A percentile compares a stretch with the other conserved stretches of the same genome.
Evolutionary conservation across 768 basidiomycete species (phyloP).

Genomic region (Exidia glandulosa): DNA sequence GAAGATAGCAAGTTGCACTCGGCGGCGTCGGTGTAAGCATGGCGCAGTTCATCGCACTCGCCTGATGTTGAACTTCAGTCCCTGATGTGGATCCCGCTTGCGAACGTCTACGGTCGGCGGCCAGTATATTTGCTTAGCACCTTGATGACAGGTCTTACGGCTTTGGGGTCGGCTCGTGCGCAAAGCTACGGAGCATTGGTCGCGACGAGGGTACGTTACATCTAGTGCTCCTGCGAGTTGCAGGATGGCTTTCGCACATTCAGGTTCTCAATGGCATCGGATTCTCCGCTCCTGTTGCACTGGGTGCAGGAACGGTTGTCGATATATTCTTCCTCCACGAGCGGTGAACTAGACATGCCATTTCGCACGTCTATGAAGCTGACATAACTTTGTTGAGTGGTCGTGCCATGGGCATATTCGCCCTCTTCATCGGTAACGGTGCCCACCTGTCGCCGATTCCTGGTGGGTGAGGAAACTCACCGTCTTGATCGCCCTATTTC

Average conservation of each 20-base stretch:
- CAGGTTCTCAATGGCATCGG: conserved; percentile 24
- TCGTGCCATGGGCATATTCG: conserved; percentile 33
- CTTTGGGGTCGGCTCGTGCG: neutral
- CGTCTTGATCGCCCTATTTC: neutral
- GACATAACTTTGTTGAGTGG: conserved; percentile 14
- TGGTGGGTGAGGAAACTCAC: conserved; percentile 12
- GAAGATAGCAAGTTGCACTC: neutral
- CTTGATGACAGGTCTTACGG: neutral
- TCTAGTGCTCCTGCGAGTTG: neutral
- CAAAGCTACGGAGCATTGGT: neutral
- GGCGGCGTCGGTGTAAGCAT: neutral
- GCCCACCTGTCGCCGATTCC: conserved; percentile 31
- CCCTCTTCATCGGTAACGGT: conserved; percentile 30
- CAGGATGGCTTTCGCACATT: neutral
- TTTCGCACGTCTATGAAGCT: neutral
- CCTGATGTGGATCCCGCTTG: conserved; percentile 29
- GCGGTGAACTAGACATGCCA: conserved; percentile 2
- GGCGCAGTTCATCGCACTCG: neutral
- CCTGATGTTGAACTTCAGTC: conserved; percentile 14
- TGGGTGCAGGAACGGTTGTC: conserved; percentile 30
- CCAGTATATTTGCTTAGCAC: conserved; percentile 21
- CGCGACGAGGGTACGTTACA: neutral
- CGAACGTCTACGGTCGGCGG: conserved; percentile 30
- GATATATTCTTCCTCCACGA: conserved; percentile 27
- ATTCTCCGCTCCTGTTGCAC: conserved; percentile 24